phyloP scores from a whole-genome alignment of 306 rosid species.

The Castanea mollissima region DNA sequence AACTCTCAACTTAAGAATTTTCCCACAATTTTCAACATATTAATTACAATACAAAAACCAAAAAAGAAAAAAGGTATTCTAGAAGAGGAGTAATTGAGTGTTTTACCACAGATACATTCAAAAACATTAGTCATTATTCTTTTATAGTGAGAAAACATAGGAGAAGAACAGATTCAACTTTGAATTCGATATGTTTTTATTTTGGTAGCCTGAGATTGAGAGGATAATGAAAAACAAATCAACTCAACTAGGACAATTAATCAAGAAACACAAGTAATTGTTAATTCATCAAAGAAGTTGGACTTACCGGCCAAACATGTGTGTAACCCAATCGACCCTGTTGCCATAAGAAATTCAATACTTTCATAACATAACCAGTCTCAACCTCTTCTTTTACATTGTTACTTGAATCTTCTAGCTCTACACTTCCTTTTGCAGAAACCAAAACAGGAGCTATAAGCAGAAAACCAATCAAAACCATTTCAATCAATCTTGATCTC shows the following conservation, averaged over 20 bases:
- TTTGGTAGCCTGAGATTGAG: too few relatives aligned
- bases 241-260: not conserved
- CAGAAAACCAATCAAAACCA: constrained; percentile 37
- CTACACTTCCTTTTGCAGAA: constrained; percentile 55
- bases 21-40: not conserved
- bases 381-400: constrained; percentile 26
- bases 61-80: not conserved
- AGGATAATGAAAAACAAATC: too few relatives aligned
- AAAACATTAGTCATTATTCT: too few relatives aligned
- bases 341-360: constrained; percentile 64
- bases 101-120: too few relatives aligned
- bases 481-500: constrained; percentile 37
- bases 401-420: constrained; percentile 29
- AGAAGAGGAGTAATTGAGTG: too few relatives aligned
- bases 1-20: constrained; percentile 22
- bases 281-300: not conserved
- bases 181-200: too few relatives aligned
- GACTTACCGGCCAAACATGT: constrained; percentile 82
- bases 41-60: not conserved
- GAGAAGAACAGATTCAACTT: too few relatives aligned
- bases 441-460: constrained; percentile 36
- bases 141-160: too few relatives aligned
- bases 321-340: constrained; percentile 43
- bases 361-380: constrained; percentile 31
- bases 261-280: not conserved